Base-by-base conservation (phyloP, 2,329 filamentous ascomycete genomes). In the Fusarium protoensiforme region DNA sequence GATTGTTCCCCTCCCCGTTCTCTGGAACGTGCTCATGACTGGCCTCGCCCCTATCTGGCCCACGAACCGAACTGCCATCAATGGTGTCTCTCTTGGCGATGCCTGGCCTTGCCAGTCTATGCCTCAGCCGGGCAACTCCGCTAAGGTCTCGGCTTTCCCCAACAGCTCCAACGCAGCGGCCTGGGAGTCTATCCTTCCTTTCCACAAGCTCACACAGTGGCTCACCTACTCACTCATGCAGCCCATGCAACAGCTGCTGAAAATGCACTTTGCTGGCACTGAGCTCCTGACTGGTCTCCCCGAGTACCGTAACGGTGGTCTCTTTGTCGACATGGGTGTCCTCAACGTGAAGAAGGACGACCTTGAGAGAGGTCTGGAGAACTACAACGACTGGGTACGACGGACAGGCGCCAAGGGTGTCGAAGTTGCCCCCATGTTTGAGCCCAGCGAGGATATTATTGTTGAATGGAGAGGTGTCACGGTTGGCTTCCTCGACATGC, bases 181-280 rank as follows among this genome's bases (percentile, higher is more conserved):
- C 3, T 95, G 93, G 92, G 92, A 95, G 79, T 92, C 88, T 0
- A 95, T 97, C 71, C 90, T 96, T 13, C 95, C 95, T 0, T 97
- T 98, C 85, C 95, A 98, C 86, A 98, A 97, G 84, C 88, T 97
- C 38, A 97, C 95, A 0, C 95, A 98, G 82, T 98, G 95, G 95
- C 91, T 98, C 64, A 94, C 93, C 58, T 98, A 98, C 83, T 97
- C 94, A 3, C 89, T 98, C 64, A 97, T 97, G 93, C 92, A 95
- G 27, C 95, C 95, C 0, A 97, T 98, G 92, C 90, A 92, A 64
- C 93, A 91, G 73, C 83, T 97, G 24, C 90, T 97, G 77, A 90
- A 92, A 65, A 91, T 97, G 67, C 91, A 94, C 74, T 96, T 96
- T 81, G 91, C 92, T 4, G 94, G 94, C 48, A 90, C 91, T 2